Conservation (phyloP, 768 basidiomycete genomes). For the Gyrodon lividus region DNA sequence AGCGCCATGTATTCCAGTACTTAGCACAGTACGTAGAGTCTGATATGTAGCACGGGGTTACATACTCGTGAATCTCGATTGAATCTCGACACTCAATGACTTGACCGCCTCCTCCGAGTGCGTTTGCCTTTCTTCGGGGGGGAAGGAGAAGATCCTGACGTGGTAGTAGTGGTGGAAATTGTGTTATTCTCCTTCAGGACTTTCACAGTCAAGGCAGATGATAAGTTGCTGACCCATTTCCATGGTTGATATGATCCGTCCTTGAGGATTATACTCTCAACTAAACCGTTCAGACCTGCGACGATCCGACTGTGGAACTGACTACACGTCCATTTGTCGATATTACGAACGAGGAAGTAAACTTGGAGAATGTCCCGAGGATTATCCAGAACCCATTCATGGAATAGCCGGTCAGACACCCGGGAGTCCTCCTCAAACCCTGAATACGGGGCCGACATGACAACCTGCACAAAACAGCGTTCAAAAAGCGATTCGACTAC, state of each 20-base stretch:
- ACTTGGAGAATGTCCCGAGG: slow-evolving; percentile 48
- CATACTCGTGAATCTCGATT: no score
- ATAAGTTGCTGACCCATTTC: slow-evolving; percentile 43
- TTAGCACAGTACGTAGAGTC: not conserved
- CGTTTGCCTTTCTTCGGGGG: slow-evolving; percentile 32
- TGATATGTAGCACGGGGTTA: slow-evolving; percentile 12
- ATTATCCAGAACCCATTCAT: slow-evolving; percentile 49
- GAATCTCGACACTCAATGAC: slow-evolving; percentile 14
- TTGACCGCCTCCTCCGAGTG: slow-evolving; percentile 29
- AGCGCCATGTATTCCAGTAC: slow-evolving; percentile 13
- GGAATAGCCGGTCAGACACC: slow-evolving; percentile 31
- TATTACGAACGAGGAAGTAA: slow-evolving; percentile 51
- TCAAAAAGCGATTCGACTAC: not conserved
- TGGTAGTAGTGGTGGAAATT: slow-evolving; percentile 25
- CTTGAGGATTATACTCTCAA: slow-evolving; percentile 33
- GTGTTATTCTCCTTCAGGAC: slow-evolving; percentile 38
- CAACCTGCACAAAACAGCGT: slow-evolving; percentile 32
- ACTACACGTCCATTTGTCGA: slow-evolving; percentile 51
- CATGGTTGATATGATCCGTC: slow-evolving; percentile 42
- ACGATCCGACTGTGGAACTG: slow-evolving; percentile 41
- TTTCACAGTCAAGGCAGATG: slow-evolving; percentile 15
- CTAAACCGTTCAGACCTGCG: slow-evolving; percentile 38
- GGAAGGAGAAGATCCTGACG: slow-evolving; percentile 23
- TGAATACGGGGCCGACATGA: slow-evolving; percentile 51
- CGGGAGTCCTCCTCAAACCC: slow-evolving; percentile 14